Conservation (phyloP, 495 filamentous ascomycete genomes). For the Melanomma pulvis-pyrius region DNA sequence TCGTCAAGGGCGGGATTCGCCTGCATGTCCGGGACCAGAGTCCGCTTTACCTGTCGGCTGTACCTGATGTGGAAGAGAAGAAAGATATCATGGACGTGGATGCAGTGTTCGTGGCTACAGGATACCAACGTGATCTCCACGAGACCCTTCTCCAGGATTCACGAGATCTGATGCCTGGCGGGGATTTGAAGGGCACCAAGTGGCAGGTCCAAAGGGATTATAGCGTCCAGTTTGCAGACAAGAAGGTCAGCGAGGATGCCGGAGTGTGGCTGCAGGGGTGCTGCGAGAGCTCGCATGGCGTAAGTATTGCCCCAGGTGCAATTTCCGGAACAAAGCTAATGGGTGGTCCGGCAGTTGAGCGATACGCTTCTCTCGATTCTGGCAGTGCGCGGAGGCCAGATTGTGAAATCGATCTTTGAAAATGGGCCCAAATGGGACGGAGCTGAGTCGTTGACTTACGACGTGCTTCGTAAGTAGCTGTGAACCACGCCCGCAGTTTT, state of each 20-base stretch:
- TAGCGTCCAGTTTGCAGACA: constrained; percentile 65
- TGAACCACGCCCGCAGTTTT: neutral
- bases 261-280: constrained; percentile 95
- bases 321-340: constrained; percentile 10
- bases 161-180: constrained; percentile 62
- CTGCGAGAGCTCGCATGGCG: constrained; percentile 88
- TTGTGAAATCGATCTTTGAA: constrained; percentile 76
- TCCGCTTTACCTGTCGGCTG: constrained; percentile 36
- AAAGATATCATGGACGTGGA: constrained; percentile 71
- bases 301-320: constrained; percentile 51
- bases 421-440: constrained; percentile 10
- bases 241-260: constrained; percentile 61
- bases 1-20: constrained; percentile 38
- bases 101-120: constrained; percentile 82
- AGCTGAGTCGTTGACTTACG: constrained; percentile 17
- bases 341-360: constrained; percentile 56
- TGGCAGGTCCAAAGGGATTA: constrained; percentile 68
- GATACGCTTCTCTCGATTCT: constrained; percentile 80
- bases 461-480: constrained; percentile 21
- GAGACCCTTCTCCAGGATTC: constrained; percentile 71
- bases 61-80: constrained; percentile 37
- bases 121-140: constrained; percentile 79
- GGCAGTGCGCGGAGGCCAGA: constrained; percentile 73
- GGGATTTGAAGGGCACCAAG: constrained; percentile 41
- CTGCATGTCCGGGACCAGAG: constrained; percentile 40